Conservation (phyloP, 1,284 basidiomycete species). For the Inonotus obliquus region DNA sequence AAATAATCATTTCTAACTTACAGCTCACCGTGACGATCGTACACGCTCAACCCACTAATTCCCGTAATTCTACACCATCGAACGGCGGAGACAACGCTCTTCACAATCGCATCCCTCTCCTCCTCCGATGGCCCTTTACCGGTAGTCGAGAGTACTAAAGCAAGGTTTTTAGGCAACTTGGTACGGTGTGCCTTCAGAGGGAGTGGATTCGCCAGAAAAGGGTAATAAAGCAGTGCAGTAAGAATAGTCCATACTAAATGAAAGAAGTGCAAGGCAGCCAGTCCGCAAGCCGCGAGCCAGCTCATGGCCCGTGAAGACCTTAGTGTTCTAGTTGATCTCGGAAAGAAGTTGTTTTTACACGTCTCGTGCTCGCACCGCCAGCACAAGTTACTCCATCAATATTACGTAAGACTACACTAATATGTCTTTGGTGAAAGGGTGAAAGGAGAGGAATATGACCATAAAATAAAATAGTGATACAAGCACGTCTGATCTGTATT, state of each 20-base stretch:
- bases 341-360: neutral
- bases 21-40: slow-evolving; percentile 61
- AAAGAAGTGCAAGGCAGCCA: slow-evolving; percentile 24
- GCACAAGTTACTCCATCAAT: no score
- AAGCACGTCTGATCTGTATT: slow-evolving; percentile 11
- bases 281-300: slow-evolving; percentile 4
- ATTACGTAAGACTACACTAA: no score
- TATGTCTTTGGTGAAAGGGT: no score
- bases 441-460: no score
- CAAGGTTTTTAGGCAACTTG: slow-evolving; percentile 60
- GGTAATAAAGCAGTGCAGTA: slow-evolving; percentile 36
- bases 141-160: slow-evolving; percentile 48
- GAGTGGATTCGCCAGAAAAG: slow-evolving; percentile 35
- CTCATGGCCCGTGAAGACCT: slow-evolving; percentile 6
- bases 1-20: slow-evolving; percentile 10
- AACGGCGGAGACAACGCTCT: slow-evolving; percentile 48
- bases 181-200: slow-evolving; percentile 45
- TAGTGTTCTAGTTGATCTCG: neutral
- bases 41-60: slow-evolving; percentile 58
- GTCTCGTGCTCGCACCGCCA: no score
- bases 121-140: slow-evolving; percentile 26
- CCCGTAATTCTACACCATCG: slow-evolving; percentile 57
- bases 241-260: slow-evolving; percentile 44
- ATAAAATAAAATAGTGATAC: neutral
- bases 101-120: slow-evolving; percentile 40